Conservation (phyloP, 1,139 yeast species). For the Insectozyma bohioensis region DNA sequence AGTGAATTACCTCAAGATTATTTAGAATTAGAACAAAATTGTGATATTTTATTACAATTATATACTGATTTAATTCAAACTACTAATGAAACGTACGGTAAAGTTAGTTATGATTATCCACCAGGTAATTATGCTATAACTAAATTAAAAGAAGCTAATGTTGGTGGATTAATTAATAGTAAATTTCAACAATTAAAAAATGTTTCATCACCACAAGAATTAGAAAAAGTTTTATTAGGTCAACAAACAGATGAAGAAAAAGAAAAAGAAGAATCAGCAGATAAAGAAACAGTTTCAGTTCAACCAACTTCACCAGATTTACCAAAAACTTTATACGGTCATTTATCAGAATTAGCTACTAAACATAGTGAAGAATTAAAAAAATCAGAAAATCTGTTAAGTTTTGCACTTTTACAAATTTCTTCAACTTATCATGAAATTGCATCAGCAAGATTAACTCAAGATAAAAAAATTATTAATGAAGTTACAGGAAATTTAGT, state of each 20-base stretch:
- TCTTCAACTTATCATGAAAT: conserved; percentile 60
- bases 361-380: conserved; percentile 42
- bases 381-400: conserved; percentile 42
- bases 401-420: conserved; percentile 56
- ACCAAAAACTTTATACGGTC: conserved; percentile 48
- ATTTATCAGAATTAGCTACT: conserved; percentile 35
- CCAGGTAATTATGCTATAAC: conserved; percentile 55
- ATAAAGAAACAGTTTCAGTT: conserved; percentile 21
- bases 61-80: conserved; percentile 60
- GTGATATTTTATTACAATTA: conserved; percentile 60
- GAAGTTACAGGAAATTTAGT: conserved; percentile 58
- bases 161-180: conserved; percentile 54
- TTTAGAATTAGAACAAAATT: conserved; percentile 61
- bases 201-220: conserved; percentile 63
- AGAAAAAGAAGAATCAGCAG: conserved; percentile 10
- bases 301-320: conserved; percentile 35
- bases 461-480: conserved; percentile 59
- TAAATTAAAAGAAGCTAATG: conserved; percentile 56
- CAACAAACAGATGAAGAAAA: conserved; percentile 12
- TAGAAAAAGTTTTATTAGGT: conserved; percentile 51
- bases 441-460: conserved; percentile 61
- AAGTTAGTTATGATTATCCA: conserved; percentile 72
- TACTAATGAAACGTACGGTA: conserved; percentile 59
- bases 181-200: conserved; percentile 59
- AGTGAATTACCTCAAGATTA: conserved; percentile 76